Percentiles rank a stretch among this genome's conserved stretches.
These are phyloP conservation scores for Colletotrichum lini DNA, from an alignment of 2,329 filamentous ascomycete genomes.

Conservation along the genomic window DNA sequence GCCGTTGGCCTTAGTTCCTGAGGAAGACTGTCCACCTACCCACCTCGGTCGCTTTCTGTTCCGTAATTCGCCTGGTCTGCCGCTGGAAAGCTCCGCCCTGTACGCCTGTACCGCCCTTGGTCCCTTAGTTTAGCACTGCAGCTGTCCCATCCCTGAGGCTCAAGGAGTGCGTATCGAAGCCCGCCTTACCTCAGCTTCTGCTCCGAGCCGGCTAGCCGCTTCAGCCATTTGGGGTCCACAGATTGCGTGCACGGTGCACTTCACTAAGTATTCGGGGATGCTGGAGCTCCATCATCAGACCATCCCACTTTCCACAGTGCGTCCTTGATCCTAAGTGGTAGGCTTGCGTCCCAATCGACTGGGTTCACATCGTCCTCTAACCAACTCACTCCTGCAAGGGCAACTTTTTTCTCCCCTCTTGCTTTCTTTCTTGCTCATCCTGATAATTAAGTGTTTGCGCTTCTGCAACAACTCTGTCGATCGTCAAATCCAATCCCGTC, in stretches of 20 bases:
- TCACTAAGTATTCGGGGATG: slow-evolving; percentile 25
- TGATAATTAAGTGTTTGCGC: neutral
- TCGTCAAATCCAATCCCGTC: slow-evolving; percentile 33
- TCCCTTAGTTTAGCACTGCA: slow-evolving; percentile 22
- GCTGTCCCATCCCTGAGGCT: neutral
- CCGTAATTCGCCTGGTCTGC: slow-evolving; percentile 37
- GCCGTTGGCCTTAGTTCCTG: slow-evolving; percentile 10
- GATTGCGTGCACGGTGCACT: slow-evolving; percentile 31
- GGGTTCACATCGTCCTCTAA: slow-evolving; percentile 30
- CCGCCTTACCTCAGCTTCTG: slow-evolving; percentile 21
- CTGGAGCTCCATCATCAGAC: slow-evolving; percentile 40
- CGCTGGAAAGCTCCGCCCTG: slow-evolving; percentile 12
- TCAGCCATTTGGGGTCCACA: slow-evolving; percentile 22
- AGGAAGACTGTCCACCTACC: slow-evolving; percentile 5
- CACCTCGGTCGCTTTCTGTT: slow-evolving; percentile 2
- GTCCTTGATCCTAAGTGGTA: slow-evolving; percentile 18
- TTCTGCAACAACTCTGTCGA: neutral
- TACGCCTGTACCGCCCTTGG: slow-evolving; percentile 17
- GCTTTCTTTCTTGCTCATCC: slow-evolving; percentile 1
- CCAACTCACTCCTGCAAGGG: slow-evolving; percentile 5
- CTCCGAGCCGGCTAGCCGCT: slow-evolving; percentile 16
- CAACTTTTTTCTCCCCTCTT: slow-evolving; percentile 16
- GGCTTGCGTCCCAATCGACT: slow-evolving; percentile 30
- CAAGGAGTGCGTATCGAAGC: slow-evolving; percentile 14
- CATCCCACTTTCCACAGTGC: slow-evolving; percentile 42